Percentiles rank a stretch among this genome's conserved stretches.
Evolutionary conservation across 306 rosid genomes (phyloP).

Genomic region (Pterocarpus macrocarpus): DNA sequence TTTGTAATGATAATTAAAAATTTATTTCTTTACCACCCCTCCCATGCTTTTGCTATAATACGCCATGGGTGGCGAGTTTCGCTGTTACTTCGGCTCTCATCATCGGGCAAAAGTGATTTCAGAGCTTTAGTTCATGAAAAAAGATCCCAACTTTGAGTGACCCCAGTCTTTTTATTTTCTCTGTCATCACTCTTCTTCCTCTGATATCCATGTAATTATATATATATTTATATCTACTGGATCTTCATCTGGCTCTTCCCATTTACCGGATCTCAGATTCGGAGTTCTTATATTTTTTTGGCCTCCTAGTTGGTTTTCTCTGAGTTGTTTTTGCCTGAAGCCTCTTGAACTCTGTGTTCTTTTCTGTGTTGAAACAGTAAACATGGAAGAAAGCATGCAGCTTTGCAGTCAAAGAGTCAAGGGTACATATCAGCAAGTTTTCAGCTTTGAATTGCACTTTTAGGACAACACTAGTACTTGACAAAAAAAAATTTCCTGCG

Average conservation of each 20-base stretch:
- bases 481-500: neutral
- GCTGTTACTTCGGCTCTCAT: constrained; percentile 38
- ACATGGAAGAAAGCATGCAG: constrained; percentile 7
- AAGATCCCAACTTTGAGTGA: constrained; percentile 55
- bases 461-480: constrained; percentile 21
- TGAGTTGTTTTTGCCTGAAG: constrained; percentile 3
- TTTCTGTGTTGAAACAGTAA: neutral
- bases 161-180: constrained; percentile 43
- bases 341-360: neutral
- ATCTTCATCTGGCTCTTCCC: constrained; percentile 42
- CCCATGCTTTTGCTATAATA: constrained; percentile 47
- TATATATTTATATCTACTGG: constrained; percentile 19
- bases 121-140: constrained; percentile 41
- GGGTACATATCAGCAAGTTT: constrained; percentile 20
- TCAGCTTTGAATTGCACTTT: constrained; percentile 19
- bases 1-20: neutral
- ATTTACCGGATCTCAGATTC: constrained; percentile 56
- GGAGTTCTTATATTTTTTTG: neutral
- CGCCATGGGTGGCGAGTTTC: constrained; percentile 28
- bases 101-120: constrained; percentile 34
- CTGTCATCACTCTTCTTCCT: constrained; percentile 28
- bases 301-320: constrained; percentile 15
- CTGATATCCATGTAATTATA: neutral
- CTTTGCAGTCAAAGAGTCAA: constrained; percentile 24
- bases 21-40: neutral